A percentile compares a stretch with the other conserved stretches of the same genome.
Evolutionary conservation across 768 basidiomycete genomes (phyloP).

Genomic region (Suillus tomentosus): DNA sequence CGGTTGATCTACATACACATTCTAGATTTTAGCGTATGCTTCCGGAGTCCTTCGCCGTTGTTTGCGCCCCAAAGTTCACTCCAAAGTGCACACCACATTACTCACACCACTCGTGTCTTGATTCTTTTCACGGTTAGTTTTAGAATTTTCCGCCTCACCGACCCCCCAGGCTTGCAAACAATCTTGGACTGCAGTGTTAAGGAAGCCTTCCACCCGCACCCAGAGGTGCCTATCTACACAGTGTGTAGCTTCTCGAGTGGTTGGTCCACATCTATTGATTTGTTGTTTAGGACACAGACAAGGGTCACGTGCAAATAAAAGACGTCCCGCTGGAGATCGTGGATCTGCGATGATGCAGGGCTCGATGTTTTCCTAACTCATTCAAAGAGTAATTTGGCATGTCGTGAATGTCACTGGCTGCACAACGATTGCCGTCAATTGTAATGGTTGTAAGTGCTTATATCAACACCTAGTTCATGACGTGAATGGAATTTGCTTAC

Average conservation of each 20-base stretch:
- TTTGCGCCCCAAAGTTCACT: conserved; percentile 74
- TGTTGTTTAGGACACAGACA: conserved; percentile 70
- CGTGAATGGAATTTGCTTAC: too few relatives aligned
- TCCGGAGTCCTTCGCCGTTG: conserved; percentile 36
- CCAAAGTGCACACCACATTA: conserved; percentile 57
- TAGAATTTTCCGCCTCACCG: conserved; percentile 88
- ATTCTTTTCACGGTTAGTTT: conserved; percentile 42
- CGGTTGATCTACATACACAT: too few relatives aligned
- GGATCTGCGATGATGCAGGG: too few relatives aligned
- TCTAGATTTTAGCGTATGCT: too few relatives aligned
- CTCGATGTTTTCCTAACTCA: too few relatives aligned
- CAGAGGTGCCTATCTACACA: conserved; percentile 78
- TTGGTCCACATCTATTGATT: neutral
- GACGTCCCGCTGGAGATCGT: conserved; percentile 77
- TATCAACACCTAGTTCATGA: too few relatives aligned
- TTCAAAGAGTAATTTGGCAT: too few relatives aligned
- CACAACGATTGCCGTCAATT: too few relatives aligned
- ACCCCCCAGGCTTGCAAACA: conserved; percentile 78
- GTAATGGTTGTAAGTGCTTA: too few relatives aligned
- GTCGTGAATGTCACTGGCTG: too few relatives aligned
- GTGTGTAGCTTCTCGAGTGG: conserved; percentile 44
- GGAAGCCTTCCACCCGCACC: conserved; percentile 86
- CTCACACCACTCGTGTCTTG: conserved; percentile 5
- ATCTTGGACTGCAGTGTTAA: conserved; percentile 68
- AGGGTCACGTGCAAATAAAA: conserved; percentile 80